Evolutionary conservation across 2,329 filamentous ascomycete species (phyloP), one percentile per base, ranked within the genome.

Genomic region (Cladosporium phlei): DNA sequence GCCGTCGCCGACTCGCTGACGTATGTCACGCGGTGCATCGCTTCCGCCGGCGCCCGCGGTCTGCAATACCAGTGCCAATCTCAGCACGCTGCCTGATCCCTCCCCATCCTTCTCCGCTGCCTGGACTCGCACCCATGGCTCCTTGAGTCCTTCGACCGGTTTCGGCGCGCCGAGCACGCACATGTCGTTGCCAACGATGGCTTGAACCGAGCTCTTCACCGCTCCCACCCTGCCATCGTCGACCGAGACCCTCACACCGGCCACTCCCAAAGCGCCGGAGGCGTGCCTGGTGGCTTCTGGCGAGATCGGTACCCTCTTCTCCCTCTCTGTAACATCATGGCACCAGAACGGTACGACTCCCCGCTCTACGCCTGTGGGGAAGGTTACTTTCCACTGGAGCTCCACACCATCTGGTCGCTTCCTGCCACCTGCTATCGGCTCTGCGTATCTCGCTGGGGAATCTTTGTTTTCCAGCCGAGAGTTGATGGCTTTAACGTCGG

Each of bases 261-360:
- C 69, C 11, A 82, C 67, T 0, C 81, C 86, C 11, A 70, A 55
- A 0, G 70, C 77, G 0, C 72, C 73, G 5, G 67, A 76, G 0
- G 75, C 66, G 63, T 85, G 82, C 10, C 57, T 63, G 3, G 67
- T 67, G 11, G 61, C 65, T 3, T 48, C 55, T 0, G 64, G 55
- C 2, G 59, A 52, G 3, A 69, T 55, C 5, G 81, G 79, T 2
- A 83, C 81, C 0, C 82, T 65, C 2, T 78, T 59, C n/a, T 65
- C 54, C 5, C 82, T 63, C 2, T 72, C 65, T 2, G 82, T 85
- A 10, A 77, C 64, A 59, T 86, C 83, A 37, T 85, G 71, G 56
- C 79, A 83, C 71, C 77, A 86, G 55, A 86, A 86, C 0, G 82
- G 83, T 9, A 81, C 58, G 11, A 66, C 65, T 0, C 81, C 79